Conservation (phyloP, 129 eudicot species). For the Centella asiatica region DNA sequence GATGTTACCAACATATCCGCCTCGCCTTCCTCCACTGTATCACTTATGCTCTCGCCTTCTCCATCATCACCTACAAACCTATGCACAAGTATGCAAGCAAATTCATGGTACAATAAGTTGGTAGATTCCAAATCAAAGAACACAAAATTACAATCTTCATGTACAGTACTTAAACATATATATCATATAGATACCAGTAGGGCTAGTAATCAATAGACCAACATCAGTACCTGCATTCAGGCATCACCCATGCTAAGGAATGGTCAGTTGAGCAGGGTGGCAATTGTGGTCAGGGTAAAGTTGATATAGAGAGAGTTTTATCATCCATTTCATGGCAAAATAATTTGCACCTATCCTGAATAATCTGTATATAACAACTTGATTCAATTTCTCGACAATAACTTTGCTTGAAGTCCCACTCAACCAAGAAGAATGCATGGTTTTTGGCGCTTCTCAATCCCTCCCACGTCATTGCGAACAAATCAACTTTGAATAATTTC, state of each 20-base stretch:
- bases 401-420: neutral
- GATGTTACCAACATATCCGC: neutral
- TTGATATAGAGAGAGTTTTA: constrained; percentile 8
- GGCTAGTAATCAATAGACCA: no score
- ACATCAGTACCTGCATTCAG: constrained; percentile 12
- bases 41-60: neutral
- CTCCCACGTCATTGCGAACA: constrained; percentile 6
- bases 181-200: no score
- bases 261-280: neutral
- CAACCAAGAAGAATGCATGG: constrained; percentile 9
- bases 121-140: no score
- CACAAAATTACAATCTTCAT: no score
- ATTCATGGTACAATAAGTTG: neutral
- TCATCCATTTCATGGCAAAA: constrained; percentile 10
- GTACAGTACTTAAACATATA: no score
- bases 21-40: constrained; percentile 4
- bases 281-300: neutral
- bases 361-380: no score
- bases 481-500: constrained; percentile 5
- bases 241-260: neutral
- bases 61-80: constrained; percentile 17
- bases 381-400: constrained; percentile 4
- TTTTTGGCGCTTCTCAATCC: constrained; percentile 8
- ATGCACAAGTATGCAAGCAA: neutral
- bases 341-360: neutral